Base-by-base conservation (phyloP, 768 basidiomycete genomes). In the Serendipita sp. region DNA sequence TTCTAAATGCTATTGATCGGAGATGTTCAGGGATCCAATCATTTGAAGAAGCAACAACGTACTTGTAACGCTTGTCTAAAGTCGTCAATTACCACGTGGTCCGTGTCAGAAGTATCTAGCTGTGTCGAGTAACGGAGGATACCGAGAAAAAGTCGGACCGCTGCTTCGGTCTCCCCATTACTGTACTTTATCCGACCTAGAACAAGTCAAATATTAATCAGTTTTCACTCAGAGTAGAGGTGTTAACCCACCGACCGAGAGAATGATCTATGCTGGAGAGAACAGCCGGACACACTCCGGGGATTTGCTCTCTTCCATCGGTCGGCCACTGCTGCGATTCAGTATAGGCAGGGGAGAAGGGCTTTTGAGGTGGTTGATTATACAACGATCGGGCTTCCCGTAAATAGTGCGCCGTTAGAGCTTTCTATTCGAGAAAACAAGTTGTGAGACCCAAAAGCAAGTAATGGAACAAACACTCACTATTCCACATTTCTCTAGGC, bases 111-210 rank as follows among this genome's bases (percentile, higher is more conserved):
- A 0, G 62, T 34, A 44, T 64, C 61, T 33, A 64, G 66, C 2
- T 50, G 48, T 51, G 42, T 67, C 2, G 79, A 75, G 61, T 80
- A 79, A 62, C 77, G 77, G 22, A 98, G 75, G 16, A 95, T 75
- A 0, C 81, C 78, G 20, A 95, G 71, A 70, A 97, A 97, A 63
- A 87, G 79, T 44, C 77, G 75, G 28, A 94, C 84, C 5, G 95
- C 92, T 4, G 79, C 81, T 50, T 78, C 77, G 28, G 86, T 79
- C 68, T 94, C 83, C 11, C 94, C 93, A n/a, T 88, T 86, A 0
- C 90, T 91, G 71, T 96, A 98, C 42, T 92, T 75, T 65, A 98
- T 74, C 42, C 94, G 79, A 34, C 90, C 95, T 90, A 61, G 51
- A 20, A 26, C 43, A 48, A 13, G 14, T 53, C 60, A 63, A 61